Conservation (phyloP, 176 grass and related monocot genomes). For the Musa beccarii region DNA sequence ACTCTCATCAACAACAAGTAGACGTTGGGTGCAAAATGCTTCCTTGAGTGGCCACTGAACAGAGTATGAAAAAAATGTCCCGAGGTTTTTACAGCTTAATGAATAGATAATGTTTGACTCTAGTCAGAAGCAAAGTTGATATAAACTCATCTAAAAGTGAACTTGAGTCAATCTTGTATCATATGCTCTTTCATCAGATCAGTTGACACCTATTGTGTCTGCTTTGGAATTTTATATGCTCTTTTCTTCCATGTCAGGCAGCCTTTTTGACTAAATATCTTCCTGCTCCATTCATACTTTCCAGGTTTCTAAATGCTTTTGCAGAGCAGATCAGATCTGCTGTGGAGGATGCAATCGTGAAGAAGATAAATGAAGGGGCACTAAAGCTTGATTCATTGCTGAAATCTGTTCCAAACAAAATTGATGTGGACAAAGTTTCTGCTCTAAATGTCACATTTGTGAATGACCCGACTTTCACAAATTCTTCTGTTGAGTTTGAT, state of each 20-base stretch:
- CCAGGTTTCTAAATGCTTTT: conserved; percentile 77
- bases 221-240: background rate
- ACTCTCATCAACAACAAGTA: no score
- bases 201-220: no score
- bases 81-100: background rate
- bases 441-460: conserved; percentile 82
- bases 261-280: conserved; percentile 8
- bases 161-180: background rate
- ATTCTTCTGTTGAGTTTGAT: conserved; percentile 76
- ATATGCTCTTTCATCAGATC: background rate
- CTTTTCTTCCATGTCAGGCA: background rate
- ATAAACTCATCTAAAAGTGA: background rate
- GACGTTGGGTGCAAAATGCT: no score
- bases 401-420: conserved; percentile 67
- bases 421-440: conserved; percentile 54
- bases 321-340: conserved; percentile 70
- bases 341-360: conserved; percentile 63
- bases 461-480: conserved; percentile 62
- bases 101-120: background rate
- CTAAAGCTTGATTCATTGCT: conserved; percentile 72
- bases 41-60: no score
- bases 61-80: no score
- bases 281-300: conserved; percentile 23
- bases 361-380: conserved; percentile 61
- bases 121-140: background rate